These are phyloP conservation scores for Moniliella sp. DNA, from an alignment of 1,284 basidiomycete genomes.

Conservation along the genomic window DNA sequence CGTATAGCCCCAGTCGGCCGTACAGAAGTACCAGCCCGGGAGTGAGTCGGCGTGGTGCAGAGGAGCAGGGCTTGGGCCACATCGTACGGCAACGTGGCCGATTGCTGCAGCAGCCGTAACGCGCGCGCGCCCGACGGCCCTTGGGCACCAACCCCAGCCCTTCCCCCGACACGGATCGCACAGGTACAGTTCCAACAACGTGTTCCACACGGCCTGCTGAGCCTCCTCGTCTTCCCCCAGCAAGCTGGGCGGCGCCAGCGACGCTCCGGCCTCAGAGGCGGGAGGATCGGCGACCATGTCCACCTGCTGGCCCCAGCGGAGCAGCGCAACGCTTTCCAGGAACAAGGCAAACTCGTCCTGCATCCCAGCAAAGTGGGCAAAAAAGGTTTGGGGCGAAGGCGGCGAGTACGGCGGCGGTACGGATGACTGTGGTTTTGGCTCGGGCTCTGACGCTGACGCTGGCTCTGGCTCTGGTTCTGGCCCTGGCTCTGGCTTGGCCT, in stretches of 20 bases:
- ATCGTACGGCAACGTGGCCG: slow-evolving; percentile 51
- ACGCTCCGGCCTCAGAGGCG: slow-evolving; percentile 1
- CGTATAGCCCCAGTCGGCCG: slow-evolving; percentile 85
- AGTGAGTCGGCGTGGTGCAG: slow-evolving; percentile 63
- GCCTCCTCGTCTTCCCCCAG: slow-evolving; percentile 46
- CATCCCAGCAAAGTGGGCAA: slow-evolving; percentile 82
- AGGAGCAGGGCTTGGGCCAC: slow-evolving; percentile 73
- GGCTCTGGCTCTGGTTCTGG: no score
- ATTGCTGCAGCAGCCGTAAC: slow-evolving; percentile 15
- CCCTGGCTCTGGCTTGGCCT: no score
- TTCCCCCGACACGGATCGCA: no score
- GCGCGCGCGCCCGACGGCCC: no score
- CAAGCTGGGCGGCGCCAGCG: slow-evolving; percentile 1
- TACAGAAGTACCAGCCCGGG: slow-evolving; percentile 67
- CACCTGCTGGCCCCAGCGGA: slow-evolving; percentile 59
- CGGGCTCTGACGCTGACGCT: no score
- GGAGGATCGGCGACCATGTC: slow-evolving; percentile 31
- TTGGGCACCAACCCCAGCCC: no score
- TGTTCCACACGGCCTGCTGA: slow-evolving; percentile 81
- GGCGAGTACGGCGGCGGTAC: slow-evolving; percentile 37
- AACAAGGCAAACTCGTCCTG: slow-evolving; percentile 61
- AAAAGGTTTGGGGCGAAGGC: slow-evolving; percentile 66
- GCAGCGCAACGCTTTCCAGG: slow-evolving; percentile 61
- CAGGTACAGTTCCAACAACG: slow-evolving; percentile 81
- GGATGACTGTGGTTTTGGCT: no score